phyloP scores from a whole-genome alignment of 208 protist genomes.

The Herpetomonas muscarum region DNA sequence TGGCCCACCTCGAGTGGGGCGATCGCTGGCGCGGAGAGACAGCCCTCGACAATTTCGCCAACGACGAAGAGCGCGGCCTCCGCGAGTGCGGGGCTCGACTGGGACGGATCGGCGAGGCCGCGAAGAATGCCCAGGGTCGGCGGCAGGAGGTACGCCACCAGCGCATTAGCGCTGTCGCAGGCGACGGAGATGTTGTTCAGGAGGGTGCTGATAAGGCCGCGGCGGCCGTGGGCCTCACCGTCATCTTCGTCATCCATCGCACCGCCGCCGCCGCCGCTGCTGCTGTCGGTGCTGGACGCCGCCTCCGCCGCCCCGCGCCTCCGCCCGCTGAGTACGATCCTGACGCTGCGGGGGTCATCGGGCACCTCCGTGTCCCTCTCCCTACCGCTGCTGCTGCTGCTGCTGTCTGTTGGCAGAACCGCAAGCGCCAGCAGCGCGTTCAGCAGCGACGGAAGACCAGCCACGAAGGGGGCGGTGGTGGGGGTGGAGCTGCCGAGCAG shows the following conservation, averaged over 20 bases:
- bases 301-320: too few species aligned
- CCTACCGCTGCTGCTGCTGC: not conserved
- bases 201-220: not conserved
- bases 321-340: not conserved
- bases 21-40: too few species aligned
- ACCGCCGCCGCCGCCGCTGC: not conserved
- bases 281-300: not conserved
- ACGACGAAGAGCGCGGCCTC: constrained; percentile 40
- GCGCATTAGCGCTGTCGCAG: constrained; percentile 1
- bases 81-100: not conserved
- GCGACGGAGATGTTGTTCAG: constrained; percentile 17
- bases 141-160: constrained; percentile 8
- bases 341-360: not conserved
- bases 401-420: not conserved
- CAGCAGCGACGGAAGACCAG: not conserved
- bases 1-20: not conserved
- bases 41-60: constrained; percentile 24
- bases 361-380: not conserved
- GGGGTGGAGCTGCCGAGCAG: not conserved
- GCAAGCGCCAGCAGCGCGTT: not conserved
- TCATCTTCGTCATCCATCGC: not conserved
- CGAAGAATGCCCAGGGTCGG: not conserved
- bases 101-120: not conserved
- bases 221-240: not conserved
- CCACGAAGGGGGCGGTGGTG: not conserved